These are phyloP conservation scores for Closterium sp. DNA, from an alignment of 139 green algal genomes.

Conservation along the genomic window DNA sequence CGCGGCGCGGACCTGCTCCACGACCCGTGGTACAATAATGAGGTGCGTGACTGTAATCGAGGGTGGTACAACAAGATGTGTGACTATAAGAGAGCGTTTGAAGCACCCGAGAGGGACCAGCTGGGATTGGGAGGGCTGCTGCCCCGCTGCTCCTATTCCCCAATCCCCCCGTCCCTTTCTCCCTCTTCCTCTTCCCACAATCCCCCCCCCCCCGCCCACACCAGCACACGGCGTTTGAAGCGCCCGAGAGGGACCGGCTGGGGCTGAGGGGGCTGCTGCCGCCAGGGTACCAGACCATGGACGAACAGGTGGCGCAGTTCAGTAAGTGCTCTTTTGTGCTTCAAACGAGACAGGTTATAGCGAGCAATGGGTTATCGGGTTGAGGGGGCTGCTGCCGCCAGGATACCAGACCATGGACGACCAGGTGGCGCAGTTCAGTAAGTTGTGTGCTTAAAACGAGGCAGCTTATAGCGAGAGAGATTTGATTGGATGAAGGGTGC, in stretches of 20 bases:
- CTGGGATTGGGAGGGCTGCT: constrained; percentile 84
- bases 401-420: constrained; percentile 41
- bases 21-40: constrained; percentile 57
- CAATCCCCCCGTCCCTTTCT: too few relatives aligned
- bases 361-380: constrained; percentile 52
- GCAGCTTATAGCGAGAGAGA: too few relatives aligned
- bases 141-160: constrained; percentile 75
- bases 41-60: too few relatives aligned
- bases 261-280: constrained; percentile 73
- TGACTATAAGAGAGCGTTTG: constrained; percentile 59
- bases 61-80: too few relatives aligned
- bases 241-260: too few relatives aligned
- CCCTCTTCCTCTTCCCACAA: too few relatives aligned
- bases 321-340: constrained; percentile 61
- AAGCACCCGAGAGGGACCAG: constrained; percentile 75
- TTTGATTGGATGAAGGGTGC: constrained; percentile 68
- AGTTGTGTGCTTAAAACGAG: background rate
- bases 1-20: constrained; percentile 66
- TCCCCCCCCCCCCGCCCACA: too few relatives aligned
- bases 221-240: too few relatives aligned
- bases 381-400: constrained; percentile 85
- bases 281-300: constrained; percentile 31
- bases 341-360: background rate
- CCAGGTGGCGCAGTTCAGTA: constrained; percentile 58
- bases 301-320: constrained; percentile 50